phyloP scores from a whole-genome alignment of 768 basidiomycete species.

The Agaricus sinodeliciosus region DNA sequence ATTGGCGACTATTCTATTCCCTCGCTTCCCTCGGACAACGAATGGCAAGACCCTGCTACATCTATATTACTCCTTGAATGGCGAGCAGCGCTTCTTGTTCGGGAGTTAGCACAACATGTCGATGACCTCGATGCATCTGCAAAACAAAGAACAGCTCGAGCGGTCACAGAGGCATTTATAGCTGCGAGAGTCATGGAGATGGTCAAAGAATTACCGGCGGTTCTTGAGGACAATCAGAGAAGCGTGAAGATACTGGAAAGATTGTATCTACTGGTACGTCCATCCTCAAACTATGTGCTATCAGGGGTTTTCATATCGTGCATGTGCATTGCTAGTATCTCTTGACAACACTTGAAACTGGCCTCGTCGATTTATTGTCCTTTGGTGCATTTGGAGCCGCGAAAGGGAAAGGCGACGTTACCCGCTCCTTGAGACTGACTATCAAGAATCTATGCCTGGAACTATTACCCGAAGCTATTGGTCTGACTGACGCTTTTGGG shows the following conservation, averaged over 20 bases:
- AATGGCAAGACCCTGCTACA: conserved; percentile 30
- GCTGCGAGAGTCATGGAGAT: conserved; percentile 47
- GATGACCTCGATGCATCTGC: conserved; percentile 45
- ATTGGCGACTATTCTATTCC: conserved; percentile 10
- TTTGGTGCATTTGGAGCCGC: conserved; percentile 36
- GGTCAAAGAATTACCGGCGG: conserved; percentile 25
- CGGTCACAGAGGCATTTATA: conserved; percentile 65
- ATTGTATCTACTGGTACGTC: conserved; percentile 40
- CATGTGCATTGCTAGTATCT: conserved; percentile 42
- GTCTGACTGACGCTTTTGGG: conserved; percentile 66
- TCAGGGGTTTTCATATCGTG: not conserved
- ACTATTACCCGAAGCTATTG: conserved; percentile 59
- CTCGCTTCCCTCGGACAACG: conserved; percentile 15
- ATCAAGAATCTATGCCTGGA: conserved; percentile 42
- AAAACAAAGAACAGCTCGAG: conserved; percentile 53
- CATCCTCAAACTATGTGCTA: not conserved
- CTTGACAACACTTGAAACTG: conserved; percentile 47
- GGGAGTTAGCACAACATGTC: conserved; percentile 31
- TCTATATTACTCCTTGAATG: conserved; percentile 50
- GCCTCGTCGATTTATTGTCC: conserved; percentile 53
- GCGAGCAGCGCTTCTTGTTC: conserved; percentile 58
- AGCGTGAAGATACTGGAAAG: conserved; percentile 21
- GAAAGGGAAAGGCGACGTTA: conserved; percentile 28
- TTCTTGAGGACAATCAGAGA: conserved; percentile 19
- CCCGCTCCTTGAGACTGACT: conserved; percentile 40